Conservation (phyloP, 345 rosid genomes). For the Psidium guajava region DNA sequence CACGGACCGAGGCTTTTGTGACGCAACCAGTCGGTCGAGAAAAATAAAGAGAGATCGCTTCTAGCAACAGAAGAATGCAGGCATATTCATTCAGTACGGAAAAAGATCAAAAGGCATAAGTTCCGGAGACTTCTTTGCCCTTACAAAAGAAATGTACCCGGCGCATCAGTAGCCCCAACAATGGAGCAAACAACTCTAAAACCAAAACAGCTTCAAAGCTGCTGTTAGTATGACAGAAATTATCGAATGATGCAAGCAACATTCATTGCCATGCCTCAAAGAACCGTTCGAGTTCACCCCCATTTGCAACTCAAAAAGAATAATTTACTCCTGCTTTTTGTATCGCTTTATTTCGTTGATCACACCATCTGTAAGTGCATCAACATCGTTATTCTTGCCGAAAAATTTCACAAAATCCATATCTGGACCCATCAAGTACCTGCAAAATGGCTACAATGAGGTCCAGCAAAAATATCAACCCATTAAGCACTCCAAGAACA, state of each 20-base stretch:
- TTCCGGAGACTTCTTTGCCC: not conserved
- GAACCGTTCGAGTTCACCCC: not conserved
- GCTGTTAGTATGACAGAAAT: not conserved
- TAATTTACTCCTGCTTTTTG: conserved; percentile 17
- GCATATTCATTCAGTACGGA: not conserved
- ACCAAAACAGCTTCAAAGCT: not conserved
- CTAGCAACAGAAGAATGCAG: not conserved
- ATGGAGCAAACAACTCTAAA: not conserved
- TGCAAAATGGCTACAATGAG: conserved; percentile 11
- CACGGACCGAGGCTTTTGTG: too few relatives aligned
- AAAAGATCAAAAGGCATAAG: not conserved
- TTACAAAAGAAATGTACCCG: not conserved
- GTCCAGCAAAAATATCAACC: not conserved
- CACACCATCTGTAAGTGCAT: conserved; percentile 60
- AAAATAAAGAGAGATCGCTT: not conserved
- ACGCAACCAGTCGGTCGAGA: too few relatives aligned
- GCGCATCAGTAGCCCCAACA: not conserved
- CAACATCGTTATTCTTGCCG: conserved; percentile 84
- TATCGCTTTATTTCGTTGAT: conserved; percentile 58
- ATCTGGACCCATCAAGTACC: conserved; percentile 86
- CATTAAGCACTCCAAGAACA: not conserved
- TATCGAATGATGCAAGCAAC: not conserved
- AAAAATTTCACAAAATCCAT: conserved; percentile 85
- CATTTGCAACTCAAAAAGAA: not conserved
- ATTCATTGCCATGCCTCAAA: not conserved